Base-by-base conservation (phyloP, 2,329 filamentous ascomycete genomes). In the Didymella lethalis region DNA sequence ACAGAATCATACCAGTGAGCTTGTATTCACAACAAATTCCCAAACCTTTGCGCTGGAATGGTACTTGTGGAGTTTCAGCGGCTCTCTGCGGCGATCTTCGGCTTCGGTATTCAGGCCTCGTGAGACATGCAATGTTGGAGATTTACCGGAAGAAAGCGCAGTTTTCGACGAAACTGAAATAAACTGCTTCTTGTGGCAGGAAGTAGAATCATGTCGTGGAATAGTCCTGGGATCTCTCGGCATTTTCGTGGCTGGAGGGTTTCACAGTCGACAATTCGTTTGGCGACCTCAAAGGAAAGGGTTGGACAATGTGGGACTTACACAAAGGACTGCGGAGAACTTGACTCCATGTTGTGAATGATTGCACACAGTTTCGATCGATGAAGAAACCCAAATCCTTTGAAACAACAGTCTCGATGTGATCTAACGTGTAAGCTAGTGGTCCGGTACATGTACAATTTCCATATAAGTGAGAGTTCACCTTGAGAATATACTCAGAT, bases 61-160 rank as follows among this genome's bases (percentile, higher is more conserved):
- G 51, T 32, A 50, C 50, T 25, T 11, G 7, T 16, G 45, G n/a
- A 23, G 51, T 54, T 54, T 54, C 56, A 47, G 41, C 50, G 56
- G 56, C 46, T 36, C 40, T 54, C 43, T 47, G 6, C 56, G 50
- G 56, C 50, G 46, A 50, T 59, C 41, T 6, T 59, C 56, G 56
- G 56, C 18, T 50, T 45, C 49, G 44, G 55, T 41, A 44, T 29
- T 47, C 36, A 28, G 6, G 11, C 26, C 8, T 20, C 3, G 34
- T 51, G 56, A 47, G 12, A 54, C 56, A n/a, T 26, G 25, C n/a
- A 25, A 25, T 12, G 56, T 46, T 16, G 20, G 47, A 23, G 32
- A 54, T 2, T 59, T 59, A 54, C 56, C 56, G 56, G 56, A 50
- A 48, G n/a, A 59, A 59, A 50, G 50, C 56, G 50, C 56, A 54